Evolutionary conservation across 2,329 filamentous ascomycete genomes (phyloP).

Genomic region (Sclerotinia borealis): DNA sequence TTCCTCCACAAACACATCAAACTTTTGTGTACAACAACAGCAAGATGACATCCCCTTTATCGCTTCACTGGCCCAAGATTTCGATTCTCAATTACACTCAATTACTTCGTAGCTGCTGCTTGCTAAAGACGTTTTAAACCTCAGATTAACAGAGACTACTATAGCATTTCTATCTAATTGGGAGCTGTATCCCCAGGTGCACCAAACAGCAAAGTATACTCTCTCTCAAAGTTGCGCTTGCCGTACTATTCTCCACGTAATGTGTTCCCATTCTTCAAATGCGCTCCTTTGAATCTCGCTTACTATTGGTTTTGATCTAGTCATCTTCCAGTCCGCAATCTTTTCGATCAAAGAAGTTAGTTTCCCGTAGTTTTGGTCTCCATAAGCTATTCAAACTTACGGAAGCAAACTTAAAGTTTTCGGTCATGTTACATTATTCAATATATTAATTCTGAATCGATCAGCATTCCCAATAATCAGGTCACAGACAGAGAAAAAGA

Average conservation of each 20-base stretch:
- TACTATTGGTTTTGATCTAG: not conserved
- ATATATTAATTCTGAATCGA: not conserved
- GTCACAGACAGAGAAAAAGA: constrained; percentile 7
- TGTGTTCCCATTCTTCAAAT: not conserved
- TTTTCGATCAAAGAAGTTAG: not conserved
- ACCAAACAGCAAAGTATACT: not conserved
- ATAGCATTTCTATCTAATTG: not conserved
- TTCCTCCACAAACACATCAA: too few relatives aligned
- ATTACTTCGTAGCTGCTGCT: not conserved
- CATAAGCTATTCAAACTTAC: too few relatives aligned
- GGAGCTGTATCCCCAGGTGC: not conserved
- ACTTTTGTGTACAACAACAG: too few relatives aligned
- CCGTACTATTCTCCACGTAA: not conserved
- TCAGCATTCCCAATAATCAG: not conserved
- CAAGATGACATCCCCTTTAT: too few relatives aligned
- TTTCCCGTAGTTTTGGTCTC: not conserved
- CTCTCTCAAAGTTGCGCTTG: not conserved
- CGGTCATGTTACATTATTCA: not conserved
- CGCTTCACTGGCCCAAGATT: not conserved
- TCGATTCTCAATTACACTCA: not conserved
- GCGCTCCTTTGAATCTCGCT: not conserved
- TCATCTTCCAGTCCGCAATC: not conserved
- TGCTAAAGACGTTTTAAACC: not conserved
- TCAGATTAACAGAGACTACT: not conserved
- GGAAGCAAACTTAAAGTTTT: not conserved